Base-by-base conservation (phyloP, 352 stramenopile species). In the Phytopythium cucurbitacearum region DNA sequence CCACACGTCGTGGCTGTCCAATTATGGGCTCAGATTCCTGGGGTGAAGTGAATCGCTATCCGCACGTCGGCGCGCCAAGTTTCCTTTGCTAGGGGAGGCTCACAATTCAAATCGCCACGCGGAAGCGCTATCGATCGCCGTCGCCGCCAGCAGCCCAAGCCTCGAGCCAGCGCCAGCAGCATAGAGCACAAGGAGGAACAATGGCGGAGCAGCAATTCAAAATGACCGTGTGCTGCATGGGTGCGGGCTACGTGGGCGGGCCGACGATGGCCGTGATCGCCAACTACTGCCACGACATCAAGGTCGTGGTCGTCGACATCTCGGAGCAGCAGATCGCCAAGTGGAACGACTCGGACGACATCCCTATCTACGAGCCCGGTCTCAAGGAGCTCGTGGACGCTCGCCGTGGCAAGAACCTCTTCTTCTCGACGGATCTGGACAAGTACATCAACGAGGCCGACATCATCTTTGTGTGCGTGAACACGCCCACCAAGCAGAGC, bases 221-320 rank as follows among this genome's bases (percentile, higher is more conserved):
- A 63, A 85, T 92, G 79, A 92, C 82, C 39, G 94, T 98, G 60
- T 98, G 94, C 69, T 98, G 96, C 81, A 98, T 99, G 81, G 96
- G 96, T 62, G 96, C 96, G 34, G 96, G 97, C 33, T 99, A 99
- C 70, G 98, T 99, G 40, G 97, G 98, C 62, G 97, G 97, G 12
- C 97, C 98, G 3, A 99, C 98, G 34, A 99, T 99, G 98, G 97
- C 98, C 5, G 96, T 99, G 38, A 99, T 99, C 82, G 97, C 97
- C 13, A 81, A 89, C 48, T 89, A 96, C 63, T 99, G 97, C 67
- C 97, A 97, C 4, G 87, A 98, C 69, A 94, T 99, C 68, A 96
- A 96, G 56, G 97, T 99, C 32, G 95, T 96, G 16, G 97, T 99
- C 3, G 96, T 99, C 9, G 97, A 99, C 75, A 87, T 99, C 41